Conservation (phyloP, 2,329 filamentous ascomycete genomes). For the Madurella fahalii region DNA sequence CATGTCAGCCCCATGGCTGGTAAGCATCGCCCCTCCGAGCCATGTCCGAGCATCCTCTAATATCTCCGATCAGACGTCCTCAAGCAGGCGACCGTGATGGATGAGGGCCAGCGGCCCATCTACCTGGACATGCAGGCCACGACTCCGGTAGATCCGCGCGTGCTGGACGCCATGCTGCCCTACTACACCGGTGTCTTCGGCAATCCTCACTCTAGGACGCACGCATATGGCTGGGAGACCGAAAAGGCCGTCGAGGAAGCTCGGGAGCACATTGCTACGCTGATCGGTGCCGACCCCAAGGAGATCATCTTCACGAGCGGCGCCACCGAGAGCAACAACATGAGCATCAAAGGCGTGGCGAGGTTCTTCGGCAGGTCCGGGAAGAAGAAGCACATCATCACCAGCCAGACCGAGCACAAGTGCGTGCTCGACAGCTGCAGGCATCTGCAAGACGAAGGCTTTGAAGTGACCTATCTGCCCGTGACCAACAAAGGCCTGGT, state of each 20-base stretch:
- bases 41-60: conserved; percentile 8
- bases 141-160: conserved; percentile 88
- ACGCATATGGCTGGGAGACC: conserved; percentile 98
- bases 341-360: conserved; percentile 98
- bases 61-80: conserved; percentile 59
- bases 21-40: conserved; percentile 28
- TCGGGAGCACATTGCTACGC: conserved; percentile 72
- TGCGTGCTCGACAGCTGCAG: conserved; percentile 96
- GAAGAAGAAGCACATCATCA: conserved; percentile 99
- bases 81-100: conserved; percentile 89
- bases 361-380: conserved; percentile 88
- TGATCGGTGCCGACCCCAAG: conserved; percentile 93
- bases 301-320: conserved; percentile 99
- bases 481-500: conserved; percentile 85
- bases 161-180: conserved; percentile 94
- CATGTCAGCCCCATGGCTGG: conserved; percentile 79
- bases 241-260: conserved; percentile 91
- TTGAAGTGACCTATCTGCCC: conserved; percentile 93
- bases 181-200: conserved; percentile 91
- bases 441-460: conserved; percentile 94
- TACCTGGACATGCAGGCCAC: conserved; percentile 99
- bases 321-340: conserved; percentile 98
- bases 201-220: conserved; percentile 94
- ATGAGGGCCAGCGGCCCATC: conserved; percentile 87
- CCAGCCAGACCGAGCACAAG: conserved; percentile 97